phyloP scores from a whole-genome alignment of 257 asterid species.

The Primulina huaijiensis region DNA sequence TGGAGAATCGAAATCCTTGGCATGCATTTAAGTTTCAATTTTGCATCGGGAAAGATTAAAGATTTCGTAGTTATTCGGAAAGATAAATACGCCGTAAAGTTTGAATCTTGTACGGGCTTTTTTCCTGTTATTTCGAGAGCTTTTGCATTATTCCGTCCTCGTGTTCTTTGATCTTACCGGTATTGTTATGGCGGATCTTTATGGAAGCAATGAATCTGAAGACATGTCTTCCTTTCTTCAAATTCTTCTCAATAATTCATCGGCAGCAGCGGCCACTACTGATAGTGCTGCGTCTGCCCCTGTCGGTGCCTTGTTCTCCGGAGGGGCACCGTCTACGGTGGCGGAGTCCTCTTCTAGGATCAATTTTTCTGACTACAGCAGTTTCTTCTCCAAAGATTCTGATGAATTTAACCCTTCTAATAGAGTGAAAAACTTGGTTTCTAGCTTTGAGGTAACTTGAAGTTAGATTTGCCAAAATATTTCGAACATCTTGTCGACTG shows the following conservation, averaged over 20 bases:
- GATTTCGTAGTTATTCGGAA: slow-evolving; percentile 6
- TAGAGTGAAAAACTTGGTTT: slow-evolving; percentile 38
- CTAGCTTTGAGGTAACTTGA: slow-evolving; percentile 40
- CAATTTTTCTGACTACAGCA: slow-evolving; percentile 64
- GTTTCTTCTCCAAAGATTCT: slow-evolving; percentile 46
- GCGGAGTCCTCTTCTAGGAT: slow-evolving; percentile 51
- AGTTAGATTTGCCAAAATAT: background rate
- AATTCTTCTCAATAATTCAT: slow-evolving; percentile 58
- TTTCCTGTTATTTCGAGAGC: background rate
- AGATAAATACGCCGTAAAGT: slow-evolving; percentile 11
- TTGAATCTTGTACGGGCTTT: slow-evolving; percentile 9
- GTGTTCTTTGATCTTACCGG: slow-evolving; percentile 20
- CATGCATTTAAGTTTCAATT: background rate
- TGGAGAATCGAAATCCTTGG: background rate
- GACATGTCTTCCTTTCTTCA: slow-evolving; percentile 68
- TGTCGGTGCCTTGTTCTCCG: slow-evolving; percentile 36
- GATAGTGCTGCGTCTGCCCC: slow-evolving; percentile 30
- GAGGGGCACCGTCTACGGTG: slow-evolving; percentile 31
- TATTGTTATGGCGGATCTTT: slow-evolving; percentile 65
- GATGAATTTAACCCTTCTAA: slow-evolving; percentile 50
- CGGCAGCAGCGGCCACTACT: slow-evolving; percentile 39
- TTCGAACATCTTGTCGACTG: background rate
- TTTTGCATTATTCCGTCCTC: slow-evolving; percentile 14
- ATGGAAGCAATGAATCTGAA: slow-evolving; percentile 60
- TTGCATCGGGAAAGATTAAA: slow-evolving; percentile 10